Percentiles rank a stretch among this genome's conserved stretches.
These are phyloP conservation scores for Graphilbum fragrans DNA, from an alignment of 2,329 filamentous ascomycete species.

Conservation along the genomic window DNA sequence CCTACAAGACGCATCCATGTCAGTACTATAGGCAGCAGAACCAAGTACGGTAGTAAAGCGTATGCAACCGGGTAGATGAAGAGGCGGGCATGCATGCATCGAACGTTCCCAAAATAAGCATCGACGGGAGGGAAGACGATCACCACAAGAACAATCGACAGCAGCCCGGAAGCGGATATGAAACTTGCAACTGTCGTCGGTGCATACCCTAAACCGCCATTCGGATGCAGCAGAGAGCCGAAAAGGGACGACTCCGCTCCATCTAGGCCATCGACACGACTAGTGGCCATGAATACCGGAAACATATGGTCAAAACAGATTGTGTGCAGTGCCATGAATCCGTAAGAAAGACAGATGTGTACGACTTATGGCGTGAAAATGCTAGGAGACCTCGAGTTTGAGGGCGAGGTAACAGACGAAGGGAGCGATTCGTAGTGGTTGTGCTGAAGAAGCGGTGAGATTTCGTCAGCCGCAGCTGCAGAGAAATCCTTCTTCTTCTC, in stretches of 20 bases:
- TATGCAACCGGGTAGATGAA: slow-evolving; percentile 2
- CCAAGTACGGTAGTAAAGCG: slow-evolving; percentile 5
- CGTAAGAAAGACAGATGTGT: slow-evolving; percentile 3
- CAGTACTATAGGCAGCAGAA: not conserved
- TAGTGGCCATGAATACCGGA: slow-evolving; percentile 6
- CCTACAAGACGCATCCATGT: slow-evolving; percentile 1
- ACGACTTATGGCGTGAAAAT: not conserved
- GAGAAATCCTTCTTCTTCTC: no score
- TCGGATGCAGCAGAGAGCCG: no score
- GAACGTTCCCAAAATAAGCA: slow-evolving; percentile 2
- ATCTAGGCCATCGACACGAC: not conserved
- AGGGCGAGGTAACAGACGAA: not conserved
- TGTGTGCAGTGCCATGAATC: slow-evolving; percentile 5
- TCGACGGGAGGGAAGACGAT: slow-evolving; percentile 4
- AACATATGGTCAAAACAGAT: slow-evolving; percentile 9
- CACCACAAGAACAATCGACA: slow-evolving; percentile 6
- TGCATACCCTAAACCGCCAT: slow-evolving; percentile 4
- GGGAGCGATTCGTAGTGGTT: no score
- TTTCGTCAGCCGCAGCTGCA: no score
- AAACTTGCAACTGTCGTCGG: slow-evolving; percentile 2
- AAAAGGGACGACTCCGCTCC: no score
- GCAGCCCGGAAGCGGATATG: slow-evolving; percentile 1
- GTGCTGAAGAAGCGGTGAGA: no score
- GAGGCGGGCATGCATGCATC: slow-evolving; percentile 3
- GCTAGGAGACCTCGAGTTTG: not conserved